phyloP scores from a whole-genome alignment of 306 rosid species.

The Rosa rugosa region DNA sequence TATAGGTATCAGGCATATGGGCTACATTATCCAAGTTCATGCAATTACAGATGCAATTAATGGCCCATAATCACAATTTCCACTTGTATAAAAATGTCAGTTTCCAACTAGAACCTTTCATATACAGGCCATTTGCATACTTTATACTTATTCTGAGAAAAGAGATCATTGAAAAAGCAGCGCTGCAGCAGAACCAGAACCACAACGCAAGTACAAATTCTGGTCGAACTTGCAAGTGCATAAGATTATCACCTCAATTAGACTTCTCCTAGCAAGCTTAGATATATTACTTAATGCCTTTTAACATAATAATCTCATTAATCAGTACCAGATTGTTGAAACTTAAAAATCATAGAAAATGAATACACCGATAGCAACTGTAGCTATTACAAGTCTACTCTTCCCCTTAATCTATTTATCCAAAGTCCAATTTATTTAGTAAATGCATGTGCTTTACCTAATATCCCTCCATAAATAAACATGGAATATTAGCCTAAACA shows the following conservation, averaged over 20 bases:
- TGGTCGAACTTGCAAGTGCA: background rate
- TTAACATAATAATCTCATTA: too few species aligned
- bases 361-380: background rate
- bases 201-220: background rate
- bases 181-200: too few species aligned
- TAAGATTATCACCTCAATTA: background rate
- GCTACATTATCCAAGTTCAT: background rate
- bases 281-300: background rate
- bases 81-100: background rate
- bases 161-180: background rate
- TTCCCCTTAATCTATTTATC: constrained; percentile 20
- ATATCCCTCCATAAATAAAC: constrained; percentile 27
- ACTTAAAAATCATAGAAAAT: background rate
- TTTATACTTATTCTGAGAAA: too few species aligned
- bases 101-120: background rate
- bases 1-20: background rate
- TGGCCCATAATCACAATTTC: background rate
- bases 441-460: constrained; percentile 48
- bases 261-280: background rate
- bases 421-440: constrained; percentile 25
- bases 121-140: background rate
- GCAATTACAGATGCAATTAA: background rate
- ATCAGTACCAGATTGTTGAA: background rate
- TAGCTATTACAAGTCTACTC: constrained; percentile 9
- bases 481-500: constrained; percentile 20